Conservation (phyloP, 352 stramenopile species). For the Phytophthora constricta region DNA sequence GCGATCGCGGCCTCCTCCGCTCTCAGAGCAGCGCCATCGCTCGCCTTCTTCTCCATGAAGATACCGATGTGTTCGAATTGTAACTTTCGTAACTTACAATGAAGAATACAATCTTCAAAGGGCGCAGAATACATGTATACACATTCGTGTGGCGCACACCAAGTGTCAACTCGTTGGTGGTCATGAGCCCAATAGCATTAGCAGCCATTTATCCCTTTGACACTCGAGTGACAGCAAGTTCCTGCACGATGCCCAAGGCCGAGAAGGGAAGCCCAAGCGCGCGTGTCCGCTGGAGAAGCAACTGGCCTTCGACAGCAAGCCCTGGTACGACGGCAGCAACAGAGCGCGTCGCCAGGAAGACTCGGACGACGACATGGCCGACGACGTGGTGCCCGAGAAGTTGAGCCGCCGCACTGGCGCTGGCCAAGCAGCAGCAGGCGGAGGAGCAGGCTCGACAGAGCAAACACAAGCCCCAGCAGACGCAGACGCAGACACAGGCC, state of each 20-base stretch:
- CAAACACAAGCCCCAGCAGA: conserved; percentile 41
- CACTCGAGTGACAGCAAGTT: neutral
- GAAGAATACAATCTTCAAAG: conserved; percentile 23
- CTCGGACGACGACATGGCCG: conserved; percentile 66
- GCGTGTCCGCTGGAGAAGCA: conserved; percentile 89
- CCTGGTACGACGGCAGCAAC: conserved; percentile 73
- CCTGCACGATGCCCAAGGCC: conserved; percentile 67
- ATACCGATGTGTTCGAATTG: too few species aligned
- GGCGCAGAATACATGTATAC: neutral
- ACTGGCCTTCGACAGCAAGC: conserved; percentile 85
- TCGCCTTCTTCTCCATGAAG: conserved; percentile 7
- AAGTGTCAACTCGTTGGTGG: conserved; percentile 24
- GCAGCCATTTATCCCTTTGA: conserved; percentile 43
- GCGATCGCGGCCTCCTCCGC: conserved; percentile 28
- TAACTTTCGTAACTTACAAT: too few species aligned
- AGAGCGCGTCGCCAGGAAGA: conserved; percentile 48
- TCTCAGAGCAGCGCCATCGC: neutral
- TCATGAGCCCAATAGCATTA: conserved; percentile 31
- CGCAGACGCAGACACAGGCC: conserved; percentile 20
- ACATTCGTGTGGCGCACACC: conserved; percentile 9
- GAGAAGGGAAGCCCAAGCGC: conserved; percentile 83
- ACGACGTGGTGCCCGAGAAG: conserved; percentile 81
- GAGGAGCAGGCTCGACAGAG: conserved; percentile 69
- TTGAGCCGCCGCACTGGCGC: conserved; percentile 81
- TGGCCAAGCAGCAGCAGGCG: conserved; percentile 80